Conservation (phyloP, 495 filamentous ascomycete species). For the Aspergillus affinis region DNA sequence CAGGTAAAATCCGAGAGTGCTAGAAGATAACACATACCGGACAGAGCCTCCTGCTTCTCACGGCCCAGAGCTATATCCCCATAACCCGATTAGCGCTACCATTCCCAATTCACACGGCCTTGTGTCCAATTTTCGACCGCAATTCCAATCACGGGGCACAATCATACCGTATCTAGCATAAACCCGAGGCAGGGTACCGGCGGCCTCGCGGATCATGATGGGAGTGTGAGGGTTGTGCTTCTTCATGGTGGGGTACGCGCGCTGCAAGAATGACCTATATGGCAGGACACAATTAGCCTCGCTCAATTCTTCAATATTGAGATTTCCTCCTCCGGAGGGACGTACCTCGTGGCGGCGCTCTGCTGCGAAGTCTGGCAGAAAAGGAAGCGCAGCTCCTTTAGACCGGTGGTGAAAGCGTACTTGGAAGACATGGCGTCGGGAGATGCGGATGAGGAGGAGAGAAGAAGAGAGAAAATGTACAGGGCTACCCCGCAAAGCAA, state of each 20-base stretch:
- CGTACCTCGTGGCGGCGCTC: conserved; percentile 80
- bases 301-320: background rate
- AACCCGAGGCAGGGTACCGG: conserved; percentile 75
- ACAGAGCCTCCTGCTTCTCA: conserved; percentile 82
- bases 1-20: background rate
- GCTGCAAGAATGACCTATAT: conserved; percentile 78
- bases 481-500: background rate
- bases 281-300: background rate
- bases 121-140: background rate
- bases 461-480: conserved; percentile 1
- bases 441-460: conserved; percentile 10
- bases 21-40: conserved; percentile 51
- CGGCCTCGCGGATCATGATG: conserved; percentile 90
- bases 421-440: conserved; percentile 74
- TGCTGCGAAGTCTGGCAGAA: conserved; percentile 92
- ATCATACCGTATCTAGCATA: conserved; percentile 88
- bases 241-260: conserved; percentile 98
- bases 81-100: conserved; percentile 9
- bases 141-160: conserved; percentile 1
- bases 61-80: conserved; percentile 68
- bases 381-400: conserved; percentile 96
- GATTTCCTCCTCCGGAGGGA: background rate
- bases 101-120: background rate
- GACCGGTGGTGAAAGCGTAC: conserved; percentile 80
- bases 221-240: conserved; percentile 95